These are phyloP conservation scores for Penstemon barbatus DNA, from an alignment of 257 asterid genomes.

Conservation along the genomic window DNA sequence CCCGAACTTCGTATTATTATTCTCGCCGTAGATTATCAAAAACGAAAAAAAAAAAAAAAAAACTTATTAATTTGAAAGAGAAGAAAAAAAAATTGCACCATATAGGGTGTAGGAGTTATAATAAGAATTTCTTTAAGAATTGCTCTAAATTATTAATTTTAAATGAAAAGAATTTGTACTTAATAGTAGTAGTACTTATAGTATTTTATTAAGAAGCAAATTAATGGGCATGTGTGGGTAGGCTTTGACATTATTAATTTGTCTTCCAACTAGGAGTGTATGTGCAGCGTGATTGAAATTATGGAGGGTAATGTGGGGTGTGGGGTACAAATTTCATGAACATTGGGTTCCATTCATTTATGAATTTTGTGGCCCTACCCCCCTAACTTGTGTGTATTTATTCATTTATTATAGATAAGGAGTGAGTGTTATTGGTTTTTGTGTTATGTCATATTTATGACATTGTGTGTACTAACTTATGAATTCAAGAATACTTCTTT, in stretches of 20 bases:
- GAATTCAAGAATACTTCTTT: no score
- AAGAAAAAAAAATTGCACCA: no score
- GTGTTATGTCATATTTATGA: constrained; percentile 16
- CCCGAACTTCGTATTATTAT: no score
- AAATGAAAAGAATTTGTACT: no score
- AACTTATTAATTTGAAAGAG: no score
- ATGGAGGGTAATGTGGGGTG: constrained; percentile 26
- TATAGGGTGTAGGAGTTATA: no score
- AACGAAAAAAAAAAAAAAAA: no score
- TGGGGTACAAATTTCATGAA: constrained; percentile 35
- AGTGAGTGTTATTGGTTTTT: constrained; percentile 39
- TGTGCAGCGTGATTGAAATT: constrained; percentile 33
- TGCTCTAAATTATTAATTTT: no score
- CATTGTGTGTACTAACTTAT: no score
- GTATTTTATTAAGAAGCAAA: background rate
- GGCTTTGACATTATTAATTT: constrained; percentile 33
- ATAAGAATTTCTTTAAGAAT: no score
- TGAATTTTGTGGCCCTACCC: constrained; percentile 24
- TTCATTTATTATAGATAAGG: constrained; percentile 20
- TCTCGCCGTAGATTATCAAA: no score
- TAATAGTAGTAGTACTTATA: background rate
- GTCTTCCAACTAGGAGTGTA: constrained; percentile 33
- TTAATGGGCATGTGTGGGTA: constrained; percentile 28
- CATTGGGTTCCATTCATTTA: constrained; percentile 34
- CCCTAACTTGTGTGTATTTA: constrained; percentile 24